phyloP scores from a whole-genome alignment of 352 stramenopile genomes.

The Globisporangium irregulare region DNA sequence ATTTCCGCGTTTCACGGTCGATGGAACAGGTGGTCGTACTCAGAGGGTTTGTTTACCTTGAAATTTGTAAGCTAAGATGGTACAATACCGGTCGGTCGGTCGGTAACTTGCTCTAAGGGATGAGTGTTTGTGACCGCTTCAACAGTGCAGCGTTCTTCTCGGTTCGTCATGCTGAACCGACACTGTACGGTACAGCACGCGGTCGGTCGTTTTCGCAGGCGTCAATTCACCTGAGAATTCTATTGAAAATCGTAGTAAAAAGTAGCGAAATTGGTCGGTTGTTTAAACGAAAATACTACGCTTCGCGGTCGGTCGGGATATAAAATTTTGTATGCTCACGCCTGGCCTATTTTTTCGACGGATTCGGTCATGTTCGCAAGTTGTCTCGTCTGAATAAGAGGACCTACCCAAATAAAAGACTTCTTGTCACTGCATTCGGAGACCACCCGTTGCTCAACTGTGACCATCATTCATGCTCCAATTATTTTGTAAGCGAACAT shows the following conservation, averaged over 20 bases:
- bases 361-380: not conserved
- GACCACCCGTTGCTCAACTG: not conserved
- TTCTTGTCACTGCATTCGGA: no score
- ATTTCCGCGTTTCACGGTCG: not conserved
- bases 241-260: not conserved
- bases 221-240: not conserved
- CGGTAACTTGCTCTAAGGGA: not conserved
- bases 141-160: not conserved
- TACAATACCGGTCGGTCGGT: not conserved
- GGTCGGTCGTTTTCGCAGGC: not conserved
- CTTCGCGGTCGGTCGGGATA: not conserved
- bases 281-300: not conserved
- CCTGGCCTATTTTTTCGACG: not conserved
- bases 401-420: not conserved
- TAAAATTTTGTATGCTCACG: not conserved
- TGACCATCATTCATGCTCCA: not conserved
- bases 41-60: not conserved
- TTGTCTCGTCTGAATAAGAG: not conserved
- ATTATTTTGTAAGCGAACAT: no score
- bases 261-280: not conserved
- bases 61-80: not conserved
- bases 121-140: no score
- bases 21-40: not conserved
- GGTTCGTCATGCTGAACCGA: not conserved
- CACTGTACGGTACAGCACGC: not conserved